Conservation (phyloP, 192 early-diverging fungal species). For the Coemansia sp. region DNA sequence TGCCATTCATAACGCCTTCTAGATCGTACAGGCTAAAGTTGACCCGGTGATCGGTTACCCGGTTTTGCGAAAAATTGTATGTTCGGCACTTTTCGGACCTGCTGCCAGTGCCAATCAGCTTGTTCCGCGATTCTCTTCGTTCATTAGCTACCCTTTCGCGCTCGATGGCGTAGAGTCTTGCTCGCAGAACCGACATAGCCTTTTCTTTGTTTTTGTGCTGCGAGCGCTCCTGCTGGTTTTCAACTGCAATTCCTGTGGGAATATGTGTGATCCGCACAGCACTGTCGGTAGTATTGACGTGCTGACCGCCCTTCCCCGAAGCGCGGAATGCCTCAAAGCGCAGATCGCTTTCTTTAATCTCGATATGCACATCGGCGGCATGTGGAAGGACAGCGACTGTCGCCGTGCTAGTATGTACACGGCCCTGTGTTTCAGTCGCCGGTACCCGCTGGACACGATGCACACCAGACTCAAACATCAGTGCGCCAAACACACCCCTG, state of each 20-base stretch:
- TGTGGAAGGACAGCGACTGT: slow-evolving; percentile 79
- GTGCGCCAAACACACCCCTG: slow-evolving; percentile 64
- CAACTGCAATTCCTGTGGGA: slow-evolving; percentile 82
- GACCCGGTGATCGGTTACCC: slow-evolving; percentile 81
- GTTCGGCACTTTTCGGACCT: slow-evolving; percentile 83
- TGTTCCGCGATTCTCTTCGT: slow-evolving; percentile 60
- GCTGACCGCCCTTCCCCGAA: slow-evolving; percentile 85
- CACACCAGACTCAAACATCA: slow-evolving; percentile 80
- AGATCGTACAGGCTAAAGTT: slow-evolving; percentile 70
- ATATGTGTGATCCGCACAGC: slow-evolving; percentile 93
- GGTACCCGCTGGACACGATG: slow-evolving; percentile 83
- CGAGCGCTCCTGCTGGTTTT: slow-evolving; percentile 91
- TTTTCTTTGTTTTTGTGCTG: slow-evolving; percentile 88
- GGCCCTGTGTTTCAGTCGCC: slow-evolving; percentile 71
- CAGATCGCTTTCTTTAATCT: slow-evolving; percentile 64
- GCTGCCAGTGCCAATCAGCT: slow-evolving; percentile 66
- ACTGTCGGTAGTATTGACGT: slow-evolving; percentile 94
- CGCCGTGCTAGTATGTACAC: slow-evolving; percentile 74
- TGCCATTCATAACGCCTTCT: slow-evolving; percentile 62
- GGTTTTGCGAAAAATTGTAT: slow-evolving; percentile 77
- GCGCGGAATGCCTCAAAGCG: slow-evolving; percentile 72
- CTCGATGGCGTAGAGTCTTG: slow-evolving; percentile 74
- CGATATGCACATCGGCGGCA: slow-evolving; percentile 67
- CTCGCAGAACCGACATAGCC: slow-evolving; percentile 79
- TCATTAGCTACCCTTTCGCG: slow-evolving; percentile 56